Percentiles rank a stretch among this genome's conserved stretches.
Conservation (phyloP, 2,329 filamentous ascomycete genomes). For the Bipolaris victoriae region DNA sequence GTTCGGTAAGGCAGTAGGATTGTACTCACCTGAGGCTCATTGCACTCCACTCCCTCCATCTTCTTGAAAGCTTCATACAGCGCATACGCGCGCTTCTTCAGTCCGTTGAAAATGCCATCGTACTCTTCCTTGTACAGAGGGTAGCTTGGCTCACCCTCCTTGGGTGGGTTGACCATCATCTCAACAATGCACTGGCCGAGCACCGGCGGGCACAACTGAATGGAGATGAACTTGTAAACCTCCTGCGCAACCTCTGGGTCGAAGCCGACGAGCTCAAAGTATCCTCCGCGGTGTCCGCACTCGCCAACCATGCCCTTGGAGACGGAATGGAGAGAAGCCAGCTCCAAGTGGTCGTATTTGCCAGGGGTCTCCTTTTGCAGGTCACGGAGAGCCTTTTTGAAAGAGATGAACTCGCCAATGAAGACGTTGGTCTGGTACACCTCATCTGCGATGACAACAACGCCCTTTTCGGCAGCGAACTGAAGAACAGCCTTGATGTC, state of each 20-base stretch:
- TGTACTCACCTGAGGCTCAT: slow-evolving; percentile 69
- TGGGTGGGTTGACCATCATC: slow-evolving; percentile 96
- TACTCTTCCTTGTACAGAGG: slow-evolving; percentile 86
- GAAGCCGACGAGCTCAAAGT: slow-evolving; percentile 95
- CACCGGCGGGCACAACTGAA: slow-evolving; percentile 94
- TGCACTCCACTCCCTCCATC: slow-evolving; percentile 96
- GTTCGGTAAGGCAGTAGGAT: background rate
- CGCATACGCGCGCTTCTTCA: slow-evolving; percentile 80
- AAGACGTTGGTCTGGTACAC: slow-evolving; percentile 99
- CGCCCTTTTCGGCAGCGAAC: slow-evolving; percentile 80
- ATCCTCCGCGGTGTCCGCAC: slow-evolving; percentile 95
- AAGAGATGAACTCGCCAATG: slow-evolving; percentile 89
- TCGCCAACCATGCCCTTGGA: slow-evolving; percentile 99
- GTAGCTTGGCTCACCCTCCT: slow-evolving; percentile 80
- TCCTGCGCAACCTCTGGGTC: slow-evolving; percentile 83
- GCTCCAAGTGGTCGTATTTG: slow-evolving; percentile 83
- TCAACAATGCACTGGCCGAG: slow-evolving; percentile 96
- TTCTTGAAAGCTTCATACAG: slow-evolving; percentile 87
- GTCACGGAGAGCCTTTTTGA: slow-evolving; percentile 85
- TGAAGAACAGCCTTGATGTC: slow-evolving; percentile 87
- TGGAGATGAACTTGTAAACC: slow-evolving; percentile 98
- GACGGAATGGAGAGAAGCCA: slow-evolving; percentile 89
- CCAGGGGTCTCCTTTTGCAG: slow-evolving; percentile 73
- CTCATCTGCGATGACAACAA: slow-evolving; percentile 93
- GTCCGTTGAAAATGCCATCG: slow-evolving; percentile 76